Percentiles rank a stretch among this genome's conserved stretches.
Evolutionary conservation across 257 asterid genomes (phyloP).

Genomic region (Datura wrightii): DNA sequence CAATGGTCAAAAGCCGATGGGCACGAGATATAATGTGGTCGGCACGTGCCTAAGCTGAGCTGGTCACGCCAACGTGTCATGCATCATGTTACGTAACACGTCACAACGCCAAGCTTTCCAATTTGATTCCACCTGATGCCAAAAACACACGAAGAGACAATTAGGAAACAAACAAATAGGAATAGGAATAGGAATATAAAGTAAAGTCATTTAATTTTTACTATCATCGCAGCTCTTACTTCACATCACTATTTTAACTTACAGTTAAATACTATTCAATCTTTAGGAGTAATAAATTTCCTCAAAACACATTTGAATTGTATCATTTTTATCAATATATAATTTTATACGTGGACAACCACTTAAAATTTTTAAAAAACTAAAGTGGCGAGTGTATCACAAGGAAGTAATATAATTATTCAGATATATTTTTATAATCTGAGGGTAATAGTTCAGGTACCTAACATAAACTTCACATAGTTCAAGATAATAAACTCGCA

Average conservation of each 20-base stretch:
- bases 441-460: too few species aligned
- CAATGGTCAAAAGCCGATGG: not conserved
- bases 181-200: not conserved
- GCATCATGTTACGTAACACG: not conserved
- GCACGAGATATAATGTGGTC: not conserved
- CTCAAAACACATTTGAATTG: not conserved
- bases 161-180: not conserved
- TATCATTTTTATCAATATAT: too few species aligned
- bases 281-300: not conserved
- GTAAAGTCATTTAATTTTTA: not conserved
- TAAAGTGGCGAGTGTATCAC: too few species aligned
- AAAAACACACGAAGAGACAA: not conserved
- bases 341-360: too few species aligned
- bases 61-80: conserved; percentile 4
- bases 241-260: not conserved
- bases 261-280: not conserved
- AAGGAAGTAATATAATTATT: too few species aligned
- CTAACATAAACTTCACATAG: too few species aligned
- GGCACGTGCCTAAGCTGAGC: conserved; percentile 10
- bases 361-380: too few species aligned
- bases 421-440: too few species aligned
- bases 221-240: not conserved
- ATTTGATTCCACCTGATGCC: not conserved
- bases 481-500: too few species aligned
- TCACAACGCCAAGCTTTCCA: not conserved